Base-by-base conservation (phyloP, 768 basidiomycete genomes). In the Lepiota brunneoincarnata region DNA sequence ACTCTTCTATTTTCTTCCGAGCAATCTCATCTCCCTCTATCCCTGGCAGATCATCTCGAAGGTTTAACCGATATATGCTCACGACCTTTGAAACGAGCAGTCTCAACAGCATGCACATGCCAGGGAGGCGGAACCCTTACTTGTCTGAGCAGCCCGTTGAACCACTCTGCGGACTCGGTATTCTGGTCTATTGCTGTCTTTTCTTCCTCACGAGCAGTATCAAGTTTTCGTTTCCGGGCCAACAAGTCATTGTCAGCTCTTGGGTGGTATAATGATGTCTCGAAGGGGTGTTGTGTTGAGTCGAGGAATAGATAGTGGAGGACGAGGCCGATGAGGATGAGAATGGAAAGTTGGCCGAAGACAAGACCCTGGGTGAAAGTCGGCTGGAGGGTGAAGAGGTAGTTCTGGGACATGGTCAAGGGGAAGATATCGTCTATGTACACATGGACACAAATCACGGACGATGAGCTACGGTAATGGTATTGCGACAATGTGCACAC, bases 271-370 rank as follows among this genome's bases (percentile, higher is more conserved):
- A 79, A 74, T 1, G 80, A 74, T 0, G 77, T 74, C 57, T 81
- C 80, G 61, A 79, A 76, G 0, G 79, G 77, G 58, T 79, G 71
- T 55, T 80, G 74, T 23, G 83, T 77, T 5, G 90, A 83, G 61
- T 97, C 92, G 58, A 99, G 86, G 65, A 99, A 97, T 53, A 98
- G 85, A 72, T 97, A 98, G 65, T 91, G 91, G 71, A 99, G 83
- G 66, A 99, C 82, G 58, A 94, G 72, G 43, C 76, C 77, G 24
- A 91, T 78, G 43, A 95, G 78, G 47, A 88, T 63, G 40, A 93
- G 75, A 61, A 99, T 87, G 21, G 93, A 95, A 18, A 92, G 76
- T 69, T 98, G 96, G 53, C 96, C 96, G 40, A 98, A 71, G 36
- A 99, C 75, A 34, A 99, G 81, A 14, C 96, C 96, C 66, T 98